Base-by-base conservation (phyloP, 2,329 filamentous ascomycete genomes). In the Colletotrichum sp. region DNA sequence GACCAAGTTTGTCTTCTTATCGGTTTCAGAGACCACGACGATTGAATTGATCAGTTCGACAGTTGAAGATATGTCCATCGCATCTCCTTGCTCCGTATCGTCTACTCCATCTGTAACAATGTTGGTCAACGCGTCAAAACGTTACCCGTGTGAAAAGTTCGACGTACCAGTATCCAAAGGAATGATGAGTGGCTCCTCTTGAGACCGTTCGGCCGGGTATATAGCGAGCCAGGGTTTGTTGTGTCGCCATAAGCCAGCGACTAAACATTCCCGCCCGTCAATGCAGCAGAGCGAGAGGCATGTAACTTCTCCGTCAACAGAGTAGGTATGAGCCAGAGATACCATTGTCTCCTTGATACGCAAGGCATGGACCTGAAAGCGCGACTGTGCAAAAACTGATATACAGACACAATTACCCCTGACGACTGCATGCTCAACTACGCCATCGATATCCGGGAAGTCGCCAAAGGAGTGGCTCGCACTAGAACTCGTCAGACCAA, bases 231-330 rank as follows among this genome's bases (percentile, higher is more conserved):
- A 82, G 4, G 85, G 83, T 4, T 77, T 76, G 1, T 81, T 80
- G 7, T 83, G 78, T 24, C 79, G 64, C 74, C 85, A 82, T 1
- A 86, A 79, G 2, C 85, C 87, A 4, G 80, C 82, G n/a, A 83
- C 74, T 8, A 87, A 78, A 38, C 78, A 82, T 5, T 80, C 76
- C 9, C 80, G 73, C 2, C 75, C 81, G 5, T 78, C 75, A 6
- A 82, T 73, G 3, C 61, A 70, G 28, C 84, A 83, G 6, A 88
- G 76, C 3, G 81, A 80, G 8, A 92, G 78, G 73, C 88, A 90
- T 5, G 89, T 91, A 4, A 90, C 83, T 76, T 91, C 89, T 1
- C 87, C 88, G 12, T 84, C 78, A 0, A 87, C 79, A 13, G 84
- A 79, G 80, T 86, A 85, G 4, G 80, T 80, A 7, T 75, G 78